Percentiles rank a stretch among this genome's conserved stretches.
Evolutionary conservation across 2,329 filamentous ascomycete genomes (phyloP).

Genomic region (Talaromyces islandicus): DNA sequence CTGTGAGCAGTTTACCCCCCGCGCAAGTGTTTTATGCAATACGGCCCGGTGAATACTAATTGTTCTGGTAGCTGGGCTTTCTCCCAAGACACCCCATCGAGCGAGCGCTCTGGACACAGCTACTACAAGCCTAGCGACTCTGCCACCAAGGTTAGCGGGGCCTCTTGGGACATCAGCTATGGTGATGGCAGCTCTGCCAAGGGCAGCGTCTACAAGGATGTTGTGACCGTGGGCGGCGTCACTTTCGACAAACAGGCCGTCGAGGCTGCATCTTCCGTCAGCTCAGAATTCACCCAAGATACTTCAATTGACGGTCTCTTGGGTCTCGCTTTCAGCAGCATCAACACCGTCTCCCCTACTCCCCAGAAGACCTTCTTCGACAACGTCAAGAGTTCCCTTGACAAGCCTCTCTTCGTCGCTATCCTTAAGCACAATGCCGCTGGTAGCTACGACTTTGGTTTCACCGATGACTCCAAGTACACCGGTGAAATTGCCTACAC

Average conservation of each 20-base stretch:
- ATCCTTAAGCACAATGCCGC: background rate
- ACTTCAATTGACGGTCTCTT: slow-evolving; percentile 54
- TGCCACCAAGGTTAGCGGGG: slow-evolving; percentile 41
- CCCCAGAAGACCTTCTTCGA: slow-evolving; percentile 54
- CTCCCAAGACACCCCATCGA: slow-evolving; percentile 51
- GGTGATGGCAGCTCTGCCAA: slow-evolving; percentile 59
- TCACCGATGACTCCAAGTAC: background rate
- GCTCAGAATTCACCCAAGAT: slow-evolving; percentile 46
- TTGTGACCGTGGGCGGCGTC: slow-evolving; percentile 55
- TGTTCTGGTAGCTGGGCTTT: slow-evolving; percentile 55
- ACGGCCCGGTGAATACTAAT: slow-evolving; percentile 6
- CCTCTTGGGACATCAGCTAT: slow-evolving; percentile 57
- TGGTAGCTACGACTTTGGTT: slow-evolving; percentile 5
- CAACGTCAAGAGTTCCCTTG: slow-evolving; percentile 48
- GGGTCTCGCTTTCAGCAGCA: slow-evolving; percentile 53
- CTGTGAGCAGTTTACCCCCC: slow-evolving; percentile 44
- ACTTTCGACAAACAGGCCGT: slow-evolving; percentile 57
- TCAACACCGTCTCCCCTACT: slow-evolving; percentile 44
- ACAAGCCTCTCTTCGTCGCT: slow-evolving; percentile 14
- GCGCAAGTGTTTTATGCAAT: background rate
- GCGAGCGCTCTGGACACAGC: slow-evolving; percentile 48
- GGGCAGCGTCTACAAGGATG: slow-evolving; percentile 61
- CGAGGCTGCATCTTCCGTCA: slow-evolving; percentile 57
- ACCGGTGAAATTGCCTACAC: slow-evolving; percentile 1
- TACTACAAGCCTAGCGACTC: slow-evolving; percentile 52